Conservation (phyloP, 106 monocot species). For the Platanthera guangdongensis region DNA sequence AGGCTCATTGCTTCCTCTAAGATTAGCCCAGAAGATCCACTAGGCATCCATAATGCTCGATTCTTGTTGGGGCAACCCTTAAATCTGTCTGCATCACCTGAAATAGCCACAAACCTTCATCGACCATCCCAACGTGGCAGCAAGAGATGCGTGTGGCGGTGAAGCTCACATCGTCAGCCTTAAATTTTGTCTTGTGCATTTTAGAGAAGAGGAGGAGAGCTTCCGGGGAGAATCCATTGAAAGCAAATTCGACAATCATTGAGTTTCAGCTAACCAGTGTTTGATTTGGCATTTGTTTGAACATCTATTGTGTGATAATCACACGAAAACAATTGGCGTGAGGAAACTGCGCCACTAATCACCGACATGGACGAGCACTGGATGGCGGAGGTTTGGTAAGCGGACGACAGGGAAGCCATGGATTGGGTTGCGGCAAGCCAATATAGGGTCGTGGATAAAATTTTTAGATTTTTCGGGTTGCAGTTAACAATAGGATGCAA, state of each 20-base stretch:
- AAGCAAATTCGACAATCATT: conserved; percentile 35
- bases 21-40: too few species aligned
- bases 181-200: conserved; percentile 25
- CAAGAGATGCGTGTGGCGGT: background rate
- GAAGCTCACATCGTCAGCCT: conserved; percentile 29
- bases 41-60: too few species aligned
- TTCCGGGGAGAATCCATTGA: conserved; percentile 23
- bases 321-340: conserved; percentile 28
- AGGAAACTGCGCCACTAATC: conserved; percentile 11
- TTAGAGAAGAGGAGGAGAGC: conserved; percentile 22
- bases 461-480: too few species aligned
- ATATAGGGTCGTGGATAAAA: too few species aligned
- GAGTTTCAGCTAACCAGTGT: conserved; percentile 44
- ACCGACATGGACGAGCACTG: conserved; percentile 24
- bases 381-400: conserved; percentile 25
- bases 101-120: too few species aligned
- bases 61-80: too few species aligned
- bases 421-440: too few species aligned
- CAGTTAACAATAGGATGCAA: too few species aligned
- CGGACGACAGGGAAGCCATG: conserved; percentile 2
- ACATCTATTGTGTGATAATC: conserved; percentile 24
- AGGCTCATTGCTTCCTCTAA: too few species aligned
- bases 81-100: too few species aligned
- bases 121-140: too few species aligned
- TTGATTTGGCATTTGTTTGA: conserved; percentile 15